phyloP scores from a whole-genome alignment of 805 yeast species.

The Wickerhamiella azymoides region DNA sequence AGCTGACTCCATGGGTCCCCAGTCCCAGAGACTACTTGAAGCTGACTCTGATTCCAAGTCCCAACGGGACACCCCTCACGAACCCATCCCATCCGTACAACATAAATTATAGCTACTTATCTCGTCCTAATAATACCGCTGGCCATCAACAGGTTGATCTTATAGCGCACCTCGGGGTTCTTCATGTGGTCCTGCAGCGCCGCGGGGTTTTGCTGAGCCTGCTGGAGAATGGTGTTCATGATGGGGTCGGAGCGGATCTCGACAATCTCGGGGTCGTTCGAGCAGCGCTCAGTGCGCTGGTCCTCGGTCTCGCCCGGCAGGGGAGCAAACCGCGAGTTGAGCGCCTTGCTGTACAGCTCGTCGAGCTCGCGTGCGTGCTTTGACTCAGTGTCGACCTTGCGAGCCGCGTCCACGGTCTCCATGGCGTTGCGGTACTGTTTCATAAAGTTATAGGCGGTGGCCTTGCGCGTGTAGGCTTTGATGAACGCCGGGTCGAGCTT shows the following conservation, averaged over 20 bases:
- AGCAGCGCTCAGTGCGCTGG: slow-evolving; percentile 79
- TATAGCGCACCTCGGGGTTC: slow-evolving; percentile 82
- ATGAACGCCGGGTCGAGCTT: slow-evolving; percentile 75
- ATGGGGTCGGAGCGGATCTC: slow-evolving; percentile 90
- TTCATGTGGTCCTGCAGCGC: slow-evolving; percentile 96
- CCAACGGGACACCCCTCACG: too few relatives aligned
- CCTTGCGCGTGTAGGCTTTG: slow-evolving; percentile 94
- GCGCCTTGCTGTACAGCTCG: slow-evolving; percentile 63
- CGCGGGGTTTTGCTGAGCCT: slow-evolving; percentile 90
- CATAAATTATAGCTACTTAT: slow-evolving; percentile 22
- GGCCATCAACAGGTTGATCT: slow-evolving; percentile 79
- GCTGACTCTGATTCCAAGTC: too few relatives aligned
- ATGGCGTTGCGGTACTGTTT: slow-evolving; percentile 71
- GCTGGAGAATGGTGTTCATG: slow-evolving; percentile 87
- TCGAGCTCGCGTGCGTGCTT: slow-evolving; percentile 65
- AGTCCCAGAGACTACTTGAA: too few relatives aligned
- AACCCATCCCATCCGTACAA: too few relatives aligned
- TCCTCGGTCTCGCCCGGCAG: slow-evolving; percentile 85
- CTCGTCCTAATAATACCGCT: slow-evolving; percentile 95
- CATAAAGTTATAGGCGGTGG: slow-evolving; percentile 83
- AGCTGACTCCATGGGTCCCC: too few relatives aligned
- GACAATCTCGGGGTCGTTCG: slow-evolving; percentile 88
- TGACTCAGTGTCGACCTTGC: slow-evolving; percentile 53
- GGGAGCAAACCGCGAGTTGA: slow-evolving; percentile 61
- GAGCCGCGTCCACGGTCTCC: slow-evolving; percentile 69